Evolutionary conservation across 73 alveolate genomes (phyloP).

Genomic region (Uronychia setigera): DNA sequence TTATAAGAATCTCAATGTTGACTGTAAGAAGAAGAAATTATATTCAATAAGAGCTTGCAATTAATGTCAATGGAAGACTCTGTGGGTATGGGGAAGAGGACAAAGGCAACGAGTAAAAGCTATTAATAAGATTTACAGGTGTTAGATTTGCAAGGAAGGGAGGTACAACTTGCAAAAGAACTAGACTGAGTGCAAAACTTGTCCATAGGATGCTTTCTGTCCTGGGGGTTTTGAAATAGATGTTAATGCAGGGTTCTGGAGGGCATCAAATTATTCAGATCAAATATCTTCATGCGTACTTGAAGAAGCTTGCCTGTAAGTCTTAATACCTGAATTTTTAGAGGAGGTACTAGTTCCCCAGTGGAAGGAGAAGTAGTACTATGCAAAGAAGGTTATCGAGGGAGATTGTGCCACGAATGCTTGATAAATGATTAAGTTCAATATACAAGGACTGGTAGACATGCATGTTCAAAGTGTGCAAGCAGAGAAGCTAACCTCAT

Average conservation of each 20-base stretch:
- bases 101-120: background rate
- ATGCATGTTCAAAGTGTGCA: constrained; percentile 42
- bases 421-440: constrained; percentile 12
- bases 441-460: constrained; percentile 24
- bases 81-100: constrained; percentile 51
- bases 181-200: constrained; percentile 25
- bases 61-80: constrained; percentile 13
- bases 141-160: constrained; percentile 40
- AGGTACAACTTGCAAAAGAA: constrained; percentile 17
- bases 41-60: background rate
- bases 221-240: constrained; percentile 52
- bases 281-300: constrained; percentile 27
- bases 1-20: too few species aligned
- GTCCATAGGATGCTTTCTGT: constrained; percentile 50
- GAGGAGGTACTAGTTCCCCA: constrained; percentile 18
- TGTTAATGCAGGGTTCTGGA: constrained; percentile 63
- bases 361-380: constrained; percentile 2
- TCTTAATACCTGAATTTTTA: background rate
- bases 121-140: background rate
- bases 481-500: constrained; percentile 7
- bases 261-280: constrained; percentile 31
- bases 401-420: constrained; percentile 40
- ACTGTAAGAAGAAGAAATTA: too few species aligned
- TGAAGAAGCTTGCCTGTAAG: constrained; percentile 43
- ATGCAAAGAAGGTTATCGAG: constrained; percentile 46